Evolutionary conservation across 1,284 basidiomycete genomes (phyloP).

Genomic region (Irpex rosettiformis): DNA sequence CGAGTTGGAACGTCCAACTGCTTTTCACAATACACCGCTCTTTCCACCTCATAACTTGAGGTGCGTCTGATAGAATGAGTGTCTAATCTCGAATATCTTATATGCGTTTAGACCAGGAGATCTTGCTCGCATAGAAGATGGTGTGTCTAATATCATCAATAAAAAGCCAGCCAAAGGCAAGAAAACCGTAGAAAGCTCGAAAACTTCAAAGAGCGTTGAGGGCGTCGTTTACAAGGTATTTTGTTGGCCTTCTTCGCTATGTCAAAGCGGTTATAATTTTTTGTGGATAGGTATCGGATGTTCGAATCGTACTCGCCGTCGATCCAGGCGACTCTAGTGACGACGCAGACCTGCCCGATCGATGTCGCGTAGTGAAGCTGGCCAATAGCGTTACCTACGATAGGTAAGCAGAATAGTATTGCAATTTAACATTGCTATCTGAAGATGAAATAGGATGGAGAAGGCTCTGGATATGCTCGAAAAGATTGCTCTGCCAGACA

Average conservation of each 20-base stretch:
- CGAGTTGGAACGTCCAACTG: conserved; percentile 81
- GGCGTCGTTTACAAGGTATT: conserved; percentile 81
- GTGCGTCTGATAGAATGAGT: conserved; percentile 29
- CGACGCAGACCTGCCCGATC: conserved; percentile 78
- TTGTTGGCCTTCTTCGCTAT: neutral
- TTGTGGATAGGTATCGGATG: conserved; percentile 61
- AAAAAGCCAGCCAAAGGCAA: conserved; percentile 49
- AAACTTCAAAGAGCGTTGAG: conserved; percentile 39
- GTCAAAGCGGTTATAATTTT: neutral
- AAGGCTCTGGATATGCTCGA: conserved; percentile 69
- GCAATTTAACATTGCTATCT: conserved; percentile 1
- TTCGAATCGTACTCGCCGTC: conserved; percentile 74
- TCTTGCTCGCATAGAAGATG: conserved; percentile 79
- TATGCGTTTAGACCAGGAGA: conserved; percentile 48
- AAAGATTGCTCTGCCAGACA: conserved; percentile 35
- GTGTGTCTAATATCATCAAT: conserved; percentile 39
- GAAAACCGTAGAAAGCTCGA: conserved; percentile 35
- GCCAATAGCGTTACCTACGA: conserved; percentile 93
- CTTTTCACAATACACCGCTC: conserved; percentile 66
- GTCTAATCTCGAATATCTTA: conserved; percentile 5
- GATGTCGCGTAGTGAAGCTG: conserved; percentile 82
- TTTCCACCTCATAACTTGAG: conserved; percentile 88
- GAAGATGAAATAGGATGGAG: too few species aligned
- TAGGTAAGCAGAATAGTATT: conserved; percentile 45
- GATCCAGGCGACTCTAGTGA: conserved; percentile 56